Conservation (phyloP, 169 alveolate species). For the Babesia ovis region DNA sequence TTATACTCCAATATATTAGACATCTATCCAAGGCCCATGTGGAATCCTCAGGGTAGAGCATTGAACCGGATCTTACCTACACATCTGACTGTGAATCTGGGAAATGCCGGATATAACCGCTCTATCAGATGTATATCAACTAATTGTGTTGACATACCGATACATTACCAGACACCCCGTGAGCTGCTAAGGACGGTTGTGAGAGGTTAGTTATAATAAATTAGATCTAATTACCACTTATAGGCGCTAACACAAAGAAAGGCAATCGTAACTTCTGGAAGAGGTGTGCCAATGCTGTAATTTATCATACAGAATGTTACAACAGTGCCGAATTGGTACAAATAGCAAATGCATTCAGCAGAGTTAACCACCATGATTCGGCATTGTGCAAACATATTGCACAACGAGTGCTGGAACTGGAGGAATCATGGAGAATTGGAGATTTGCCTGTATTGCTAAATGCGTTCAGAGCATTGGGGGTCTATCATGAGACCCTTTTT, state of each 20-base stretch:
- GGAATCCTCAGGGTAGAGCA: too few relatives aligned
- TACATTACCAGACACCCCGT: constrained; percentile 34
- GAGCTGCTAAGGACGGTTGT: constrained; percentile 25
- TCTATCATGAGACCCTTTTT: constrained; percentile 15
- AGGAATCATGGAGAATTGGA: not conserved
- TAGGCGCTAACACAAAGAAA: constrained; percentile 11
- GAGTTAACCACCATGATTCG: constrained; percentile 17
- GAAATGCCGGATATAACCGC: too few relatives aligned
- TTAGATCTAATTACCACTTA: not conserved
- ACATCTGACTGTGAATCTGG: too few relatives aligned
- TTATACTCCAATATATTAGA: too few relatives aligned
- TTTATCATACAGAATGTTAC: constrained; percentile 12
- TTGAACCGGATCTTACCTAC: too few relatives aligned
- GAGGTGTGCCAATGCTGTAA: constrained; percentile 40
- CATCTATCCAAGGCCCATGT: too few relatives aligned
- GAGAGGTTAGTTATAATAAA: not conserved
- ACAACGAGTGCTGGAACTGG: not conserved
- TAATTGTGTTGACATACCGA: constrained; percentile 10
- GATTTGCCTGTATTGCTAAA: constrained; percentile 9
- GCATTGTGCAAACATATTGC: constrained; percentile 14
- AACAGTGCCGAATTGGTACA: constrained; percentile 6
- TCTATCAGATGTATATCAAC: not conserved
- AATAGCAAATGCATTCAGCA: constrained; percentile 24
- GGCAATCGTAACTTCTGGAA: constrained; percentile 34
- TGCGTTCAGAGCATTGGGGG: constrained; percentile 6